These are phyloP conservation scores for Discostella stelligera DNA, from an alignment of 352 stramenopile species.

Conservation along the genomic window DNA sequence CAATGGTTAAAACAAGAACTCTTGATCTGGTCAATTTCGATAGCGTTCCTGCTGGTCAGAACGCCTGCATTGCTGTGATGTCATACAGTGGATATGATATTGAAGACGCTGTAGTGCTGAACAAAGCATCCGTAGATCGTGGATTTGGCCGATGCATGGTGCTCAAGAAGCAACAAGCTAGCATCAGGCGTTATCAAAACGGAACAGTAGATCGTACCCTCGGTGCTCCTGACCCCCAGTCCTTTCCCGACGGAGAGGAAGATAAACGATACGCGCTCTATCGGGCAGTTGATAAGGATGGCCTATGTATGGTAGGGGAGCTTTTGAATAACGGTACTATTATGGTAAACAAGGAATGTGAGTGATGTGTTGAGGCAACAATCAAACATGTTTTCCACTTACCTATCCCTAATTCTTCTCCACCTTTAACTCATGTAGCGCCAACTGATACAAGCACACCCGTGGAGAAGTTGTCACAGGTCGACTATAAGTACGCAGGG, in stretches of 20 bases:
- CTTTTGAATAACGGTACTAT: constrained; percentile 88
- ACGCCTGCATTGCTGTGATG: constrained; percentile 99
- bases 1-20: constrained; percentile 98
- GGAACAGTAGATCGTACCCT: constrained; percentile 91
- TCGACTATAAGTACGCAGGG: constrained; percentile 74
- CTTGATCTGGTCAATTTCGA: constrained; percentile 99
- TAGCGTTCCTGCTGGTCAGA: constrained; percentile 96
- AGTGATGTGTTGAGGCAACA: neutral
- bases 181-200: constrained; percentile 96
- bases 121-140: constrained; percentile 89
- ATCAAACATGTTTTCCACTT: neutral
- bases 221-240: constrained; percentile 88
- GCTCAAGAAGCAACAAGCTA: constrained; percentile 96
- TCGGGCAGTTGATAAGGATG: constrained; percentile 93
- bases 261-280: constrained; percentile 89
- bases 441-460: constrained; percentile 87
- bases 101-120: constrained; percentile 99
- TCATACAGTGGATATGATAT: constrained; percentile 99
- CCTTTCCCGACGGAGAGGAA: constrained; percentile 79
- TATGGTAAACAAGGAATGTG: constrained; percentile 97
- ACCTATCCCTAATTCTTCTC: constrained; percentile 9
- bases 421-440: constrained; percentile 25
- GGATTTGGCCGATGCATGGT: constrained; percentile 99
- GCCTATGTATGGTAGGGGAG: constrained; percentile 90
- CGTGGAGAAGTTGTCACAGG: constrained; percentile 43